phyloP scores from a whole-genome alignment of 2,329 filamentous ascomycete species.

The Elsinoe ampelina region DNA sequence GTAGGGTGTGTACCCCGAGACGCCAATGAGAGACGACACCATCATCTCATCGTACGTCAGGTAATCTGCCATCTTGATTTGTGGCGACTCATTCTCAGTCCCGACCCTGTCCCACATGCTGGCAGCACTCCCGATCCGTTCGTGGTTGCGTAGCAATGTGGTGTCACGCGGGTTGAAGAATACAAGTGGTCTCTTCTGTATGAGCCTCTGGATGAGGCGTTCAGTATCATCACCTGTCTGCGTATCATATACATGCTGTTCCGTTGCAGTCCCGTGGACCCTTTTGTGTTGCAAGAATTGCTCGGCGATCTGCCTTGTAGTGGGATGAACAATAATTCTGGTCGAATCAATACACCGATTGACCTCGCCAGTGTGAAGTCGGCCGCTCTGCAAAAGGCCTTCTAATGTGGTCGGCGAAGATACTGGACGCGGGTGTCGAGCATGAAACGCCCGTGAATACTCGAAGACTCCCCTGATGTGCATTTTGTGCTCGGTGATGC shows the following conservation, averaged over 20 bases:
- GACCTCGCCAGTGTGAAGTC: not conserved
- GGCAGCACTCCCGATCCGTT: not conserved
- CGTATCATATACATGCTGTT: conserved; percentile 22
- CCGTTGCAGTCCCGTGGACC: conserved; percentile 20
- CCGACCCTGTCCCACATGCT: conserved; percentile 25
- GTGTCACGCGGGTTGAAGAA: conserved; percentile 22
- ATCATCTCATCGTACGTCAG: conserved; percentile 29
- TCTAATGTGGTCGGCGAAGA: not conserved
- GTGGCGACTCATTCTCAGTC: conserved; percentile 18
- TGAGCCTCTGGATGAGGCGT: conserved; percentile 21
- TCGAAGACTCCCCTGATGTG: no score
- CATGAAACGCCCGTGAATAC: not conserved
- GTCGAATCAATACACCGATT: conserved; percentile 20
- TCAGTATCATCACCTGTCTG: conserved; percentile 17
- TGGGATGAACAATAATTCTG: conserved; percentile 24
- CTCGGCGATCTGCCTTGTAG: conserved; percentile 20
- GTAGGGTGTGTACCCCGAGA: conserved; percentile 23
- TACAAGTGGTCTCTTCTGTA: conserved; percentile 23
- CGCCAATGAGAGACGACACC: conserved; percentile 25
- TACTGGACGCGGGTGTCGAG: conserved; percentile 3
- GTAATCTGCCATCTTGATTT: conserved; percentile 23
- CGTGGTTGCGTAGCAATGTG: conserved; percentile 24
- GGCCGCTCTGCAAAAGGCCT: not conserved
- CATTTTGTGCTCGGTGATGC: no score
- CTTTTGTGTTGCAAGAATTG: conserved; percentile 25